These are phyloP conservation scores for Pseudopithomyces maydicus DNA, from an alignment of 2,329 filamentous ascomycete genomes.

Conservation along the genomic window DNA sequence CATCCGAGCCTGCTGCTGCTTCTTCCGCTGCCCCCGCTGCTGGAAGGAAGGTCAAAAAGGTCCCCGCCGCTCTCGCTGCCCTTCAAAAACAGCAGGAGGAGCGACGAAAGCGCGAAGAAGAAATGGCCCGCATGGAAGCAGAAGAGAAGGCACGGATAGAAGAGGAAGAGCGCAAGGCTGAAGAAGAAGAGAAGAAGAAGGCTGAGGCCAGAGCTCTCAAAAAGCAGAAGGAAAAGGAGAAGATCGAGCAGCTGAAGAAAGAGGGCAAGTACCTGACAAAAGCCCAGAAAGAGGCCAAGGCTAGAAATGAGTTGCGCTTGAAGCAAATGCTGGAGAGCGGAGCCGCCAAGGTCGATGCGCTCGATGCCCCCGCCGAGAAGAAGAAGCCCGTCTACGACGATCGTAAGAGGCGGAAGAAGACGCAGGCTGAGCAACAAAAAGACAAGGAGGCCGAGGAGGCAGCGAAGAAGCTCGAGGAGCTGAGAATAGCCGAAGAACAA, in stretches of 20 bases:
- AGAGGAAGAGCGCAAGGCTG: constrained; percentile 67
- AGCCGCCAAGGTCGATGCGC: constrained; percentile 63
- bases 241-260: constrained; percentile 84
- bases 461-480: constrained; percentile 61
- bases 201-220: constrained; percentile 77
- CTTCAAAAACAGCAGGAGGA: constrained; percentile 86
- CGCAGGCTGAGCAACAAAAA: constrained; percentile 62
- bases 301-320: constrained; percentile 76
- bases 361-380: constrained; percentile 74
- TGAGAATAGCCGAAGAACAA: constrained; percentile 61
- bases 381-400: constrained; percentile 77
- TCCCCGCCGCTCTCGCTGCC: constrained; percentile 73
- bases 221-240: constrained; percentile 87
- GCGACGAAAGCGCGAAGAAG: constrained; percentile 68
- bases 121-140: constrained; percentile 60
- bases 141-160: constrained; percentile 70
- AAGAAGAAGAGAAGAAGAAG: constrained; percentile 70
- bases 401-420: constrained; percentile 75
- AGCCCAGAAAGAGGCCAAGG: constrained; percentile 82
- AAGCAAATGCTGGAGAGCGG: constrained; percentile 85
- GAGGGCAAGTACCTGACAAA: constrained; percentile 87
- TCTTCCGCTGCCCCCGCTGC: constrained; percentile 37
- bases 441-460: constrained; percentile 58
- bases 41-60: constrained; percentile 84
- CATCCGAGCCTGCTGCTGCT: constrained; percentile 32